Base-by-base conservation (phyloP, 345 rosid genomes). In the Eucalyptus pauciflora region DNA sequence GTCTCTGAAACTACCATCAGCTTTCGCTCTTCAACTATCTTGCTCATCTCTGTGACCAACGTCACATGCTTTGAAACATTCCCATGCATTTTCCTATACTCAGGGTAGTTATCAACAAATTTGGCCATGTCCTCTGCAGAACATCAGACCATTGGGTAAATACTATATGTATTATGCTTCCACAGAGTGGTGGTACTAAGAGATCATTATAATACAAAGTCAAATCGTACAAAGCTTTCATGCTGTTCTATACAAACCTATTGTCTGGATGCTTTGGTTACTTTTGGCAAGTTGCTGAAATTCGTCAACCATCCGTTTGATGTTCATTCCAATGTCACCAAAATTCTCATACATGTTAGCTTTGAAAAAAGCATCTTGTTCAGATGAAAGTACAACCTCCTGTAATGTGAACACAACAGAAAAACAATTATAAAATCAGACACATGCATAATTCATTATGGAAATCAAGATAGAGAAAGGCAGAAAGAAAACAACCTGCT, bases 301-400 rank as follows among this genome's bases (percentile, higher is more conserved):
- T 88, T 97, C 98, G 90, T 98, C 99, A 86, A 98, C 99, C 99
- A 96, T 97, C 86, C 94, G 92, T 95, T 98, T 97, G 92, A 98
- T 97, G 91, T 95, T 98, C 97, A 96, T 95, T 91, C 99, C 99
- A 60, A 98, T 98, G 92, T 98, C 99, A 89, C 99, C 99, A 92
- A 98, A 98, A 87, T 98, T 98, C 91, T 98, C 99, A 86, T 95
- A 94, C 98, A 95, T 97, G 93, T 98, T 97, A 85, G 94, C 91
- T 94, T 95, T 95, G 93, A 98, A 96, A 91, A 98, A 98, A 43
- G 94, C 91, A 92, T 98, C 99, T 94, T 98, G 99, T 90, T 96
- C 97, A 87, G 99, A 97, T 88, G 99, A 98, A 81, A 98, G 94
- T 88, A 97, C 99, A 86, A 98, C 98, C 92, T 98, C 99, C 99